Evolutionary conservation across 2,329 filamentous ascomycete genomes (phyloP), one percentile per base, ranked within the genome.

Genomic region (Cladosporium halotolerans): DNA sequence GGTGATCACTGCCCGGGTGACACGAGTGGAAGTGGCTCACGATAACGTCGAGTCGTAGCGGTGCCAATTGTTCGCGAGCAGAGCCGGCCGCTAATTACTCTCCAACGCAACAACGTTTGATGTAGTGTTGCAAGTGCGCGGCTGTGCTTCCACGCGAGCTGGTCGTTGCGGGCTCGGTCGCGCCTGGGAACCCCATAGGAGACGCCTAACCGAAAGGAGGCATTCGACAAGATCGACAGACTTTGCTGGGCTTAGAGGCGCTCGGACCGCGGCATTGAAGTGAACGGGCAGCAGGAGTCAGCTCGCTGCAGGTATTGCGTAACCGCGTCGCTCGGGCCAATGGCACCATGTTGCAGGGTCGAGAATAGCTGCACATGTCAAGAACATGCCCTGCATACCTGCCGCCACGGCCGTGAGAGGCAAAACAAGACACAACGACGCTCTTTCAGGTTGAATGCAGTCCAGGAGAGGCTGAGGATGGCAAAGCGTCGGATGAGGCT

Each of bases 131-230:
- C 45, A 33, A 47, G 34, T 38, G 34, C 14, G 18, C 9, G 32
- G 32, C 42, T 23, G 41, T 51, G 48, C 48, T 36, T 44, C 48
- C 48, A 51, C 48, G 48, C 48, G 48, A 51, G 48, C 41, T 39
- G n/a, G 36, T 28, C 23, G 36, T 39, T 39, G 36, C 36, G 36
- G 13, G 36, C 36, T 39, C 36, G 8, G 36, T 14, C 16, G 36
- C 16, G n/a, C 36, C 36, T 13, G 16, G 8, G n/a, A 39, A 14
- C 36, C 13, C 13, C 4, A 16, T 13, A 18, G 31, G 16, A 3
- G 18, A 33, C 3, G 19, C 48, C 44, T 32, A 28, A 28, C 48
- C 48, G 3, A 43, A 51, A 51, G 11, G 13, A 32, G 48, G 48
- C 48, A 51, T 16, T 44, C 39, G 48, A 51, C 31, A 40, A 32